These are phyloP conservation scores for Heterobasidion annosum DNA, from an alignment of 1,284 basidiomycete species.

Conservation along the genomic window DNA sequence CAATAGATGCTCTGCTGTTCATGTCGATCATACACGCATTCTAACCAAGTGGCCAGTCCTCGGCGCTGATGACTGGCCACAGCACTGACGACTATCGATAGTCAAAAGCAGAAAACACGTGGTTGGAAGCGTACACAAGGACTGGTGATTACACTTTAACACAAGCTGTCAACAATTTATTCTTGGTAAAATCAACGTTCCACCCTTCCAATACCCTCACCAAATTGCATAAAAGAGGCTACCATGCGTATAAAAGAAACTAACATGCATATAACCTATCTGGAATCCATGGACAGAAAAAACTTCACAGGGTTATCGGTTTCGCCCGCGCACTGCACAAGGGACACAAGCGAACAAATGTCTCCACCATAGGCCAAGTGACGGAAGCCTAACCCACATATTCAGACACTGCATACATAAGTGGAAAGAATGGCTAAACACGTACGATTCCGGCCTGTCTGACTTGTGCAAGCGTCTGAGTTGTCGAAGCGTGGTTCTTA, in stretches of 20 bases:
- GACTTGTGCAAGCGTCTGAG: constrained; percentile 46
- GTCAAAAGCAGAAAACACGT: neutral
- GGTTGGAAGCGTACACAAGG: neutral
- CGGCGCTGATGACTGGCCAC: too few relatives aligned
- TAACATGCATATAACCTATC: too few relatives aligned
- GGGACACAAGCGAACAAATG: constrained; percentile 55
- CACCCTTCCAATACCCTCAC: neutral
- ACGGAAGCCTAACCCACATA: constrained; percentile 38
- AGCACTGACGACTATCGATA: neutral
- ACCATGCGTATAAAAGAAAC: neutral
- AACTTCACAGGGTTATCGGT: neutral
- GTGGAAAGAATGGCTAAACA: constrained; percentile 6
- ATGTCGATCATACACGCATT: too few relatives aligned
- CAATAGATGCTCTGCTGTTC: too few relatives aligned
- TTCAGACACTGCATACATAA: neutral
- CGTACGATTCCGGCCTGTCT: constrained; percentile 52
- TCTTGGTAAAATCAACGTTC: neutral
- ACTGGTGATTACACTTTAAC: neutral
- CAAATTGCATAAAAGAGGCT: neutral
- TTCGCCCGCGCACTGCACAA: constrained; percentile 27
- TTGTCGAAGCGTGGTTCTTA: constrained; percentile 42
- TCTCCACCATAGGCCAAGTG: constrained; percentile 68
- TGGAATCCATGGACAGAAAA: neutral
- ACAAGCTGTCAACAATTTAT: neutral
- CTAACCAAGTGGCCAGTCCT: too few relatives aligned